Evolutionary conservation across 2,329 filamentous ascomycete genomes (phyloP).

Genomic region (Phoma sp.): DNA sequence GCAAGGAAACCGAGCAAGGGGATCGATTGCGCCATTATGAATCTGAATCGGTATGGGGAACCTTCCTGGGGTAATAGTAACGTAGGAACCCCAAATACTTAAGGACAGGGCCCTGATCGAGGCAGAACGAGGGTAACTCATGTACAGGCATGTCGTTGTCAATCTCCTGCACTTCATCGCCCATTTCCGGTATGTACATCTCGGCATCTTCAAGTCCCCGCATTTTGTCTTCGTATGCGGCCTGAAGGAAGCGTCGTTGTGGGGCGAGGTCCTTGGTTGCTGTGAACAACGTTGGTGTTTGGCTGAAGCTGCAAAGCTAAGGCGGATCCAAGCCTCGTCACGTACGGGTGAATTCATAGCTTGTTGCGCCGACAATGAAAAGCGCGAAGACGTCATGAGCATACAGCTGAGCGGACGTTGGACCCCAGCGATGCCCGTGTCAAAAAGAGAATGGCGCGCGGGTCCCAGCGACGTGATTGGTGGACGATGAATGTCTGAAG

Average conservation of each 20-base stretch:
- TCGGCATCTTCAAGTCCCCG: slow-evolving; percentile 9
- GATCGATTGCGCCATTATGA: slow-evolving; percentile 30
- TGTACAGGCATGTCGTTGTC: not conserved
- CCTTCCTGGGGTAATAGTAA: not conserved
- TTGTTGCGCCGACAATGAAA: slow-evolving; percentile 21
- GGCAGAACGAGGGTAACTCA: not conserved
- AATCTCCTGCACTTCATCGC: not conserved
- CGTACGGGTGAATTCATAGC: slow-evolving; percentile 17
- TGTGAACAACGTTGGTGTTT: slow-evolving; percentile 7
- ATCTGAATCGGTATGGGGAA: not conserved
- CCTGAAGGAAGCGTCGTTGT: not conserved
- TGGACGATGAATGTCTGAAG: slow-evolving; percentile 33
- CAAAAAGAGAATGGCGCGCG: slow-evolving; percentile 21
- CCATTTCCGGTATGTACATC: not conserved
- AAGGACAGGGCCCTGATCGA: not conserved
- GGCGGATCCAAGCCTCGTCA: slow-evolving; percentile 23
- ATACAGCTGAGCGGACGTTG: slow-evolving; percentile 30
- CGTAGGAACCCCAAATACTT: slow-evolving; percentile 1
- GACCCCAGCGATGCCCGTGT: slow-evolving; percentile 26
- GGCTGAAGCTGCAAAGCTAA: slow-evolving; percentile 24
- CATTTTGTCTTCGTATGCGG: slow-evolving; percentile 6
- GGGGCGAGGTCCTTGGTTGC: not conserved
- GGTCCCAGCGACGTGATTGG: slow-evolving; percentile 26
- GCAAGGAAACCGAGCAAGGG: slow-evolving; percentile 25
- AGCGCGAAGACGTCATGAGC: slow-evolving; percentile 23